Evolutionary conservation across 345 rosid species (phyloP).

Genomic region (Euphorbia tirucalli): DNA sequence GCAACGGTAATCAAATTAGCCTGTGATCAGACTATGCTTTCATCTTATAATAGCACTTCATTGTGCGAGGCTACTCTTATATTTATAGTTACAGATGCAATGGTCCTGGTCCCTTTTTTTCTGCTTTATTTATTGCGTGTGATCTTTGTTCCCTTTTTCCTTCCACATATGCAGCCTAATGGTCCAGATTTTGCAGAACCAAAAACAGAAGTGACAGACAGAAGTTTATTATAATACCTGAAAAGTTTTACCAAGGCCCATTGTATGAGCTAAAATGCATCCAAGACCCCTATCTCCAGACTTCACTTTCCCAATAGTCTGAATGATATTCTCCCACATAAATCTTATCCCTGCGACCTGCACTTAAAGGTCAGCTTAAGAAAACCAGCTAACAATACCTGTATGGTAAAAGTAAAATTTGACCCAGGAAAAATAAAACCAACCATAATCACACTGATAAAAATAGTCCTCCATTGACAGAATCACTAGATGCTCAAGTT

Average conservation of each 20-base stretch:
- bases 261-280: conserved; percentile 97
- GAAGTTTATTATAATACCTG: conserved; percentile 54
- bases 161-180: background rate
- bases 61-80: background rate
- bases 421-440: background rate
- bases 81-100: background rate
- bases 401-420: background rate
- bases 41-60: background rate
- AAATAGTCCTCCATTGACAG: background rate
- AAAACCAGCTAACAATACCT: background rate
- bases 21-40: background rate
- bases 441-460: background rate
- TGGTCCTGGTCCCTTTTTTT: background rate
- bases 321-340: conserved; percentile 98
- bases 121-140: background rate
- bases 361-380: conserved; percentile 24
- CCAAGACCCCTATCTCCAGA: conserved; percentile 98
- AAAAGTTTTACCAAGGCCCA: conserved; percentile 99
- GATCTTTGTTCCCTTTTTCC: background rate
- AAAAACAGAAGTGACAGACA: background rate
- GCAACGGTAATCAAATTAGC: background rate
- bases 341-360: conserved; percentile 95
- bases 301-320: conserved; percentile 75
- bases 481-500: background rate
- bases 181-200: background rate